phyloP scores from a whole-genome alignment of 2,329 filamentous ascomycete genomes.

The Fusarium decemcellulare region DNA sequence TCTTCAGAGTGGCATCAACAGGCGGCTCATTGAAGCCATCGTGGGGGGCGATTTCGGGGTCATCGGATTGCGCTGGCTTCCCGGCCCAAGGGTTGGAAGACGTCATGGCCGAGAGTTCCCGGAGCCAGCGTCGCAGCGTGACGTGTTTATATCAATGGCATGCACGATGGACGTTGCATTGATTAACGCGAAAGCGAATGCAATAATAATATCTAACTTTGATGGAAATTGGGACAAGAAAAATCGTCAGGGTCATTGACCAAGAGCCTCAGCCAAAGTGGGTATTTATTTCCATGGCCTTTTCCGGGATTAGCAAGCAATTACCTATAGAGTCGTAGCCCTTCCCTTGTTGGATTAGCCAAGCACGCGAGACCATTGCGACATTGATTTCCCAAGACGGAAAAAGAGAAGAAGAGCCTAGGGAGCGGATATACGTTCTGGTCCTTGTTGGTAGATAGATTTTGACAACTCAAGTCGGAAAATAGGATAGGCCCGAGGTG shows the following conservation, averaged over 20 bases:
- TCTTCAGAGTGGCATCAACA: background rate
- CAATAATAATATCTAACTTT: too few relatives aligned
- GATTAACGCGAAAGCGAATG: background rate
- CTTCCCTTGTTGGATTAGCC: background rate
- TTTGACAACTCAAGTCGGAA: too few relatives aligned
- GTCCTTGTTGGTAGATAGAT: too few relatives aligned
- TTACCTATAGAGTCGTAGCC: too few relatives aligned
- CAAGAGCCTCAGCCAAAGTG: constrained; percentile 3
- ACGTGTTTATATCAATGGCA: background rate
- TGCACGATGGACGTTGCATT: background rate
- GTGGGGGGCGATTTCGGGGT: background rate
- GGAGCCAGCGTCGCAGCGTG: background rate
- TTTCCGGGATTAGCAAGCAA: constrained; percentile 1
- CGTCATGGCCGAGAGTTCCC: constrained; percentile 22
- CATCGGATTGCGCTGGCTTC: constrained; percentile 1
- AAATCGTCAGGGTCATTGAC: constrained; percentile 5
- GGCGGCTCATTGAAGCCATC: constrained; percentile 25
- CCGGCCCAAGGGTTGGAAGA: constrained; percentile 15
- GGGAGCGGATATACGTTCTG: too few relatives aligned
- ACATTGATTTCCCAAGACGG: constrained; percentile 3
- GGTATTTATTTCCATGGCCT: constrained; percentile 1
- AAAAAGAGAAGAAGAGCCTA: background rate
- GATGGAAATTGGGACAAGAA: background rate
- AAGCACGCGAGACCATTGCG: constrained; percentile 3
- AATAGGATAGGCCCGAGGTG: too few relatives aligned